Base-by-base conservation (phyloP, 306 rosid species). In the Sphenostylis stenocarpa region DNA sequence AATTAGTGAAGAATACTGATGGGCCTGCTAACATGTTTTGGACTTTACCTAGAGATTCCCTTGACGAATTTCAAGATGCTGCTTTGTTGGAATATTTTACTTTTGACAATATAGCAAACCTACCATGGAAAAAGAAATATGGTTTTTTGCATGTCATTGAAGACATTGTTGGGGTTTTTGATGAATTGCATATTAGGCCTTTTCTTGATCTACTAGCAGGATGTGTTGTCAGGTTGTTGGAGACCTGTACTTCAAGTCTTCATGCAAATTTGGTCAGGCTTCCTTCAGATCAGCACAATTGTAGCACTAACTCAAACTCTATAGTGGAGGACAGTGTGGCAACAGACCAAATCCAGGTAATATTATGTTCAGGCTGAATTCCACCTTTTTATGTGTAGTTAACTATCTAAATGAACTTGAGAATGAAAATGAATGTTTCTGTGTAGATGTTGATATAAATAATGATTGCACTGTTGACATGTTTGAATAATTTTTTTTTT, bases 81-180 rank as follows among this genome's bases (percentile, higher is more conserved):
- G 61, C 87, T 68, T 83, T 92, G 80, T 78, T 95, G 53, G 86
- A 86, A 72, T 84, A 85, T 85, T 92, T 95, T 83, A 86, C 91
- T 23, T 44, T 77, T 69, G 88, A 87, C 70, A 92, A 79, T 75
- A 83, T 95, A 53, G 64, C 81, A 53, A 73, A 86, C 47, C 77
- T 95, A 44, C 83, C 97, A 62, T 86, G 90, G 96, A 95, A 90
- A 84, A 92, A 92, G 86, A 89, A 80, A 89, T 85, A 80, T 80
- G 96, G 93, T 63, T 89, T 92, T 86, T 83, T 95, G 76, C 98
- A 92, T 83, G 98, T 92, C 72, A 80, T 95, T 64, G 89, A 92
- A 84, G 98, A 92, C 79, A 78, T 95, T 67, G 82, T 95, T 81
- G 89, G 85, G 24, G 95, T 92, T 82, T 95, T 95, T 83, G 97